Base-by-base conservation (phyloP, 345 rosid genomes). In the Eucalyptus decipiens region DNA sequence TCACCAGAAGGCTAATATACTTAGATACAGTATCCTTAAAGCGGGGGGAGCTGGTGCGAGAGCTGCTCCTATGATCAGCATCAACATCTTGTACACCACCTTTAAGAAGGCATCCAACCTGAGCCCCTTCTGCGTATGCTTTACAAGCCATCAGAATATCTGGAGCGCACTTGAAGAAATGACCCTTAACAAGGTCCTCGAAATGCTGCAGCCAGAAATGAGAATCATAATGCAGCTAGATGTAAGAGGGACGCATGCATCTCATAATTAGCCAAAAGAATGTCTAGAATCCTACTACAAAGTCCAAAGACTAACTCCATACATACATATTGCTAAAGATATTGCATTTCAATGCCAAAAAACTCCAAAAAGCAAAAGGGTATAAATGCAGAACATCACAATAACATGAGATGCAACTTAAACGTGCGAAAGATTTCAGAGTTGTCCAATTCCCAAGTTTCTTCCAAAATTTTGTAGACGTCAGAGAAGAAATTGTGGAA, bases 121-220 rank as follows among this genome's bases (percentile, higher is more conserved):
- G 92, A 86, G 96, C 98, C 87, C 99, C 99, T 32, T 92, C 95
- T 92, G 89, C 90, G 86, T 97, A 97, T 12, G 97, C 96, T 91
- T 93, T 92, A 90, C 99, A 97, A 47, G 99, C 98, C 86, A 92
- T 93, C 88, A 97, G 88, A 85, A 97, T 94, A 62, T 94, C 96
- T 87, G 90, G 91, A 54, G 97, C 97, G 60, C 91, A 91, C 88
- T 89, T 92, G 91, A 90, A 92, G 95, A 97, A 97, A 91, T 97
- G 99, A 26, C 99, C 99, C 89, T 90, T 87, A 34, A 94, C 92
- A 80, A 96, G 97, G 87, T 94, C 97, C 92, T 94, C 94, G 76
- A 97, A 97, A 92, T 97, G 94, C 99, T 97, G 92, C 92, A 91
- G 15, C 87, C 91, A 90, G 85, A 88, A 83, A 92, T 30, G 80